Evolutionary conservation across 2,329 filamentous ascomycete genomes (phyloP).

Genomic region (Septoria petroselini): DNA sequence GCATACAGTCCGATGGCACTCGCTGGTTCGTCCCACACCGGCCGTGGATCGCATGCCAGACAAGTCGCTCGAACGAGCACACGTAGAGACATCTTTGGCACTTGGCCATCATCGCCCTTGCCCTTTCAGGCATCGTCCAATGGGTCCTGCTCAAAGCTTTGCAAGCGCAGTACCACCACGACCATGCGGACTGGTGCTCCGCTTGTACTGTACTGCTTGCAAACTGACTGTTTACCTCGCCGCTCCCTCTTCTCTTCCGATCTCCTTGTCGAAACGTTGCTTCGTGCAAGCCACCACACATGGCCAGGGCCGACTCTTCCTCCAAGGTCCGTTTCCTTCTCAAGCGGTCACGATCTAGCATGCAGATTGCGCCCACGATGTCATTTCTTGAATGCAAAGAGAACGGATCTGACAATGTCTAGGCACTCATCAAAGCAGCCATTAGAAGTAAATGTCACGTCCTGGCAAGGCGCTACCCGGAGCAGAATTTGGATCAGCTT

Average conservation of each 20-base stretch:
- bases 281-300: not conserved
- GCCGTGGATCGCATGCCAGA: not conserved
- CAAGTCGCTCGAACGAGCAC: conserved; percentile 2
- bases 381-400: not conserved
- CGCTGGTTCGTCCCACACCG: conserved; percentile 4
- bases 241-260: conserved; percentile 4
- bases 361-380: too few relatives aligned
- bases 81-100: conserved; percentile 9
- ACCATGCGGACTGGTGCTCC: too few relatives aligned
- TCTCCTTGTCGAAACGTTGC: not conserved
- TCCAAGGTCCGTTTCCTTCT: conserved; percentile 3
- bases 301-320: conserved; percentile 12
- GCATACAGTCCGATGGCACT: not conserved
- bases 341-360: not conserved
- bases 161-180: too few relatives aligned
- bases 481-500: conserved; percentile 11
- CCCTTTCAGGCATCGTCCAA: too few relatives aligned
- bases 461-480: conserved; percentile 13
- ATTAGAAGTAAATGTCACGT: conserved; percentile 19
- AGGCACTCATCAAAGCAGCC: conserved; percentile 20
- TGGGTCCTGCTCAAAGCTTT: too few relatives aligned
- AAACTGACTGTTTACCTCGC: not conserved
- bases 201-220: not conserved
- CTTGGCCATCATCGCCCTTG: not conserved
- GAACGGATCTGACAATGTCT: not conserved